Conservation (phyloP, 805 yeast species). For the Yueomyces sp. region DNA sequence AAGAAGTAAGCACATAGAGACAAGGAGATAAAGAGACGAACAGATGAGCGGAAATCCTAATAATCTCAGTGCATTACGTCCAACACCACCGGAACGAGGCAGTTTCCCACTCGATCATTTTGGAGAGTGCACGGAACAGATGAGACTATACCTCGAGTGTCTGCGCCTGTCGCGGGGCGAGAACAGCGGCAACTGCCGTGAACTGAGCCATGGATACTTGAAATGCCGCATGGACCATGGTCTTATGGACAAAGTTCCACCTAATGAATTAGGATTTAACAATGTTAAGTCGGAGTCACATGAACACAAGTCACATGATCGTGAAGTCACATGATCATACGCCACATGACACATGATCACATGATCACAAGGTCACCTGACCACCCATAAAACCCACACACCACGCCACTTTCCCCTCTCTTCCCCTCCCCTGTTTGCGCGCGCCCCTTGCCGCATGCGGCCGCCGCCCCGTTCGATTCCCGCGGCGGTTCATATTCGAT, state of each 20-base stretch:
- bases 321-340: conserved; percentile 20
- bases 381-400: neutral
- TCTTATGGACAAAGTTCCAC: conserved; percentile 45
- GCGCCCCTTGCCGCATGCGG: neutral
- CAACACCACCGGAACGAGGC: conserved; percentile 94
- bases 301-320: conserved; percentile 24
- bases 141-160: conserved; percentile 67
- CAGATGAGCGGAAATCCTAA: no score
- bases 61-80: conserved; percentile 36
- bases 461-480: neutral
- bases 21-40: no score
- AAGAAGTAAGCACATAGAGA: no score
- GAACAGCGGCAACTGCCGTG: conserved; percentile 83
- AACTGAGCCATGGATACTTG: conserved; percentile 68
- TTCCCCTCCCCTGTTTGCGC: neutral
- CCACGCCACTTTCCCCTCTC: neutral
- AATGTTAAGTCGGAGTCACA: conserved; percentile 20
- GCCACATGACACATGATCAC: neutral
- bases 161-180: conserved; percentile 63
- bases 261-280: conserved; percentile 52
- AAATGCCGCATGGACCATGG: conserved; percentile 81
- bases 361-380: neutral
- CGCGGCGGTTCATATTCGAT: neutral
- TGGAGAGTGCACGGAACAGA: conserved; percentile 64
- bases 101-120: conserved; percentile 91